Conservation (phyloP, 768 basidiomycete species). For the Suillus subaureus region DNA sequence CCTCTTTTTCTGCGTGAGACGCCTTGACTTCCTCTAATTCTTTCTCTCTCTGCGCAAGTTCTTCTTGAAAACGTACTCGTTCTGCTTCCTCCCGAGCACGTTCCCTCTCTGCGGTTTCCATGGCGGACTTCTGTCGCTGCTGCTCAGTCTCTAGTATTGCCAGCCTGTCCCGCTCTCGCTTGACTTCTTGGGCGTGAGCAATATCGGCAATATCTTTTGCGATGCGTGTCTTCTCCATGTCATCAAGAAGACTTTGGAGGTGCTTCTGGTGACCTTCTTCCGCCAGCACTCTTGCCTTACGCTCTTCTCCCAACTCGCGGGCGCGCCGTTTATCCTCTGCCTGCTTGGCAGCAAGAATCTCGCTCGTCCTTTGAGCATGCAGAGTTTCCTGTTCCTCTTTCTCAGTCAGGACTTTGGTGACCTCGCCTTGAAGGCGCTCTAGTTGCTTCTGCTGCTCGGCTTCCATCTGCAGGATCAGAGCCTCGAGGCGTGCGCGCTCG, state of each 20-base stretch:
- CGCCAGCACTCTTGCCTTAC: constrained; percentile 24
- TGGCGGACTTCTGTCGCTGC: too few species aligned
- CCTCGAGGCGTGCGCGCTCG: constrained; percentile 38
- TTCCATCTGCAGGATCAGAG: constrained; percentile 31
- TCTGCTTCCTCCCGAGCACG: too few species aligned
- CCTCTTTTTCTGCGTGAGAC: too few species aligned
- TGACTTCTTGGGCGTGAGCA: constrained; percentile 29
- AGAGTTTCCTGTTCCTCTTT: constrained; percentile 28
- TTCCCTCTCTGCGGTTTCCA: too few species aligned
- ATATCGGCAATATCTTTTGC: constrained; percentile 22
- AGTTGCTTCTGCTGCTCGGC: constrained; percentile 22
- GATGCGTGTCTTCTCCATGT: constrained; percentile 27
- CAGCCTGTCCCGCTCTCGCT: constrained; percentile 28
- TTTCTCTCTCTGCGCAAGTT: too few species aligned
- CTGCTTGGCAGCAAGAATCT: constrained; percentile 26
- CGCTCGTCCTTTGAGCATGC: constrained; percentile 30
- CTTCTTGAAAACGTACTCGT: too few species aligned
- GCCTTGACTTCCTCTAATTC: too few species aligned
- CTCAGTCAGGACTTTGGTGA: constrained; percentile 27
- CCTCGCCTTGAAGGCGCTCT: constrained; percentile 28
- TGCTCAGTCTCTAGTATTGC: constrained; percentile 30
- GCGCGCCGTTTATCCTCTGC: constrained; percentile 32
- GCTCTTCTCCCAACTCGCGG: constrained; percentile 34
- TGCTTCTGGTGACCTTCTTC: constrained; percentile 32
- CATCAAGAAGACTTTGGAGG: constrained; percentile 26